A percentile compares a stretch with the other conserved stretches of the same genome.
These are phyloP conservation scores for Cenococcum geophilum DNA, from an alignment of 495 filamentous ascomycete genomes.

Conservation along the genomic window DNA sequence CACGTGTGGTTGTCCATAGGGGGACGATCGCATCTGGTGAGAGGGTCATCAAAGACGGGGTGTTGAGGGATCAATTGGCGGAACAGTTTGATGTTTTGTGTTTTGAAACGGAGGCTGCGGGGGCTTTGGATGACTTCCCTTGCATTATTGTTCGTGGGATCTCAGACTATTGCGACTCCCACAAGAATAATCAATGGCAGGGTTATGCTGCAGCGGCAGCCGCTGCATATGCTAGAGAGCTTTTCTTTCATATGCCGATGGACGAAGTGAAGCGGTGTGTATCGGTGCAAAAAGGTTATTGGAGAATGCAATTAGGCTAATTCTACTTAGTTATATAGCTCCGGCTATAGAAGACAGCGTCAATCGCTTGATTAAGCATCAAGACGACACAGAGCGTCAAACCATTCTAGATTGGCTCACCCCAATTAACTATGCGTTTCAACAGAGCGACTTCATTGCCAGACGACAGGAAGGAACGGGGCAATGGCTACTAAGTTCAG, in stretches of 20 bases:
- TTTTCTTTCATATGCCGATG: slow-evolving; percentile 2
- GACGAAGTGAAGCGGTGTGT: background rate
- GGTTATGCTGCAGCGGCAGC: slow-evolving; percentile 27
- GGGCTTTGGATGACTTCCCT: slow-evolving; percentile 22
- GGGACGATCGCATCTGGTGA: slow-evolving; percentile 34
- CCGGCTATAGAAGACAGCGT: background rate
- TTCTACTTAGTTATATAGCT: background rate
- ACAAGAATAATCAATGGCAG: slow-evolving; percentile 34
- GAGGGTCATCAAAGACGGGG: slow-evolving; percentile 32
- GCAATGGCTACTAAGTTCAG: background rate
- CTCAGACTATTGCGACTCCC: slow-evolving; percentile 34
- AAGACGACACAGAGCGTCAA: background rate
- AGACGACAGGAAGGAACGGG: background rate
- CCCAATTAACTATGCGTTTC: background rate
- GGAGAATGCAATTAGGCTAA: background rate
- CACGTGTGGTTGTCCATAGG: too few relatives aligned
- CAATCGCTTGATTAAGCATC: background rate
- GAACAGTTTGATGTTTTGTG: slow-evolving; percentile 19
- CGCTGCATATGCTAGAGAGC: slow-evolving; percentile 29
- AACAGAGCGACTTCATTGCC: background rate
- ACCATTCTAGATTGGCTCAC: background rate
- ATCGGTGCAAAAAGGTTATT: background rate
- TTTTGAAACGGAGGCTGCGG: slow-evolving; percentile 35
- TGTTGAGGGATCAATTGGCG: slow-evolving; percentile 16
- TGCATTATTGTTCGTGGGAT: slow-evolving; percentile 34